Percentiles rank a stretch among this genome's conserved stretches.
Evolutionary conservation across 768 basidiomycete species (phyloP).

Genomic region (Phaeotremella skinneri): DNA sequence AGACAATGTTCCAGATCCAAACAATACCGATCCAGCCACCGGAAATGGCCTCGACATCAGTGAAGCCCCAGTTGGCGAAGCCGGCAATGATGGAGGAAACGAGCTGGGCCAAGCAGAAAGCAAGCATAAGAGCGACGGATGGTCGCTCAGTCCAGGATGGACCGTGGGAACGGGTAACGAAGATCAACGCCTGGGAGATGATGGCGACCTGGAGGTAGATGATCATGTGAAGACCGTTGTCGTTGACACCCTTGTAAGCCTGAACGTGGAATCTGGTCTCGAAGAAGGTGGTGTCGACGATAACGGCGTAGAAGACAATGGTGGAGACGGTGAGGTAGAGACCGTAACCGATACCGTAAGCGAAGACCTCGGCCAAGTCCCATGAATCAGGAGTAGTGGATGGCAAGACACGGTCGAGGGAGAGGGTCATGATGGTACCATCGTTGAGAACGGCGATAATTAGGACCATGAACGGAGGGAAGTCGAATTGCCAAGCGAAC

Average conservation of each 20-base stretch:
- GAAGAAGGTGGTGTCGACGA: constrained; percentile 87
- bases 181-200: constrained; percentile 97
- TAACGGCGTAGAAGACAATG: constrained; percentile 73
- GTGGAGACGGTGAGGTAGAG: constrained; percentile 88
- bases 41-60: constrained; percentile 70
- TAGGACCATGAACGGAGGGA: constrained; percentile 99
- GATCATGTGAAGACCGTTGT: constrained; percentile 47
- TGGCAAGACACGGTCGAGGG: constrained; percentile 88
- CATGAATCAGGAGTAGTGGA: constrained; percentile 89
- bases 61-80: constrained; percentile 93
- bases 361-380: constrained; percentile 95
- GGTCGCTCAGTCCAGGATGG: constrained; percentile 52
- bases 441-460: constrained; percentile 96
- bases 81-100: constrained; percentile 93
- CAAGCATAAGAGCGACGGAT: constrained; percentile 78
- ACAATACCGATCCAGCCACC: constrained; percentile 97
- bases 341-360: constrained; percentile 92
- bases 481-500: constrained; percentile 94
- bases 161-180: constrained; percentile 83
- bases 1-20: constrained; percentile 88
- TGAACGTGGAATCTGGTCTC: constrained; percentile 82
- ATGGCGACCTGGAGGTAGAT: constrained; percentile 70
- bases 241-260: constrained; percentile 85
- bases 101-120: constrained; percentile 91
- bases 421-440: constrained; percentile 97